Conservation (phyloP, 345 rosid species). For the Eucalyptus curtisii region DNA sequence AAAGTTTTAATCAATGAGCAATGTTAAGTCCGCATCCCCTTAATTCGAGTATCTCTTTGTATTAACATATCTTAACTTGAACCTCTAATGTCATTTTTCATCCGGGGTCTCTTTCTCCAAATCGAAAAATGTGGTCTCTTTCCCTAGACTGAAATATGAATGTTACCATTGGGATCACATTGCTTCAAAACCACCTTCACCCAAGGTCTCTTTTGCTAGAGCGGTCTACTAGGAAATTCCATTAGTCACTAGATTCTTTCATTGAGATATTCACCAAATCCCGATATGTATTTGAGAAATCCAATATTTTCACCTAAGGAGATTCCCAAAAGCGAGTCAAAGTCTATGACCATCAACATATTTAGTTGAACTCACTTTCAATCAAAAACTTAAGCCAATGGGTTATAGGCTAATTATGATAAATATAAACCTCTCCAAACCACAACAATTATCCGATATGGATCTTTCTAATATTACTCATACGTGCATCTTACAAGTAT, state of each 20-base stretch:
- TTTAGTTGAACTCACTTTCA: neutral
- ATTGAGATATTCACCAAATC: neutral
- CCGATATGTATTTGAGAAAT: neutral
- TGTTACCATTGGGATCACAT: neutral
- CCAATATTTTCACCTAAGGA: neutral
- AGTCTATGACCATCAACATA: neutral
- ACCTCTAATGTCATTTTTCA: neutral
- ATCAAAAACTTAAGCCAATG: neutral
- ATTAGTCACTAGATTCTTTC: neutral
- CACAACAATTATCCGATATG: neutral
- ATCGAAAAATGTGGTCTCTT: too few species aligned
- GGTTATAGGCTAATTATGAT: neutral
- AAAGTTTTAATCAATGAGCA: neutral
- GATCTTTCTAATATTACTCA: neutral
- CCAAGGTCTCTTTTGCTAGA: too few species aligned
- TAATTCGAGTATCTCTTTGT: neutral
- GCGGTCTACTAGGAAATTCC: too few species aligned
- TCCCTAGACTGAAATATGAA: neutral
- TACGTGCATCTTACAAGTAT: neutral
- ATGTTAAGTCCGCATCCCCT: neutral
- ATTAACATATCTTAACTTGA: neutral
- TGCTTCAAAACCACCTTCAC: neutral
- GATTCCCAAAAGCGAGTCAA: neutral
- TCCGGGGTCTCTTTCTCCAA: neutral
- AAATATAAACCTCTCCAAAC: neutral